A percentile compares a stretch with the other conserved stretches of the same genome.
These are phyloP conservation scores for Fusarium sp. DNA, from an alignment of 2,329 filamentous ascomycete genomes.

Conservation along the genomic window DNA sequence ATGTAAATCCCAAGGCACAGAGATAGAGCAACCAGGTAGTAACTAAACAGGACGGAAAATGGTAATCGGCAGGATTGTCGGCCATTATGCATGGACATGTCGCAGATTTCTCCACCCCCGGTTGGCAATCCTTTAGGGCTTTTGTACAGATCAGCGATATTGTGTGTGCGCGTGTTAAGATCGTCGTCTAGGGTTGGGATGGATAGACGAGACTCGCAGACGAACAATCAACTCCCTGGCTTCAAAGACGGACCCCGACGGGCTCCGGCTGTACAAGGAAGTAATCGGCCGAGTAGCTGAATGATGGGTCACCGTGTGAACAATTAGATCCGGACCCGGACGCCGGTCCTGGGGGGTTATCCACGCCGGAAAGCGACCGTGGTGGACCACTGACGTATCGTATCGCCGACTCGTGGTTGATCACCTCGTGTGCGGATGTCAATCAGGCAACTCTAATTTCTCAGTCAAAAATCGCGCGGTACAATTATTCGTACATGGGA, in stretches of 20 bases:
- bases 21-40: not conserved
- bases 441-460: constrained; percentile 21
- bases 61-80: not conserved
- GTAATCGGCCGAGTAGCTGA: constrained; percentile 12
- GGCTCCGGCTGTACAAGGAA: constrained; percentile 4
- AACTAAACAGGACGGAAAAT: not conserved
- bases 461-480: constrained; percentile 19
- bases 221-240: not conserved
- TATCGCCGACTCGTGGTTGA: not conserved
- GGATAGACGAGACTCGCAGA: constrained; percentile 8
- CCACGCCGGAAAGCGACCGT: constrained; percentile 1
- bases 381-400: constrained; percentile 5
- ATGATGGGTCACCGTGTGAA: not conserved
- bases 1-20: not conserved
- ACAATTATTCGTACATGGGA: not conserved
- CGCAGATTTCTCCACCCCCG: too few species aligned
- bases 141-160: not conserved
- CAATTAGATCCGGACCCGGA: not conserved
- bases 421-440: constrained; percentile 27
- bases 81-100: not conserved
- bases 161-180: constrained; percentile 10
- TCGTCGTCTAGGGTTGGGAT: constrained; percentile 24
- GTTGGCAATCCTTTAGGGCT: not conserved
- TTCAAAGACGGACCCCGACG: constrained; percentile 10
- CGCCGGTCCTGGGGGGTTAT: not conserved